Evolutionary conservation across 2,329 filamentous ascomycete species (phyloP).

Genomic region (Knufia fluminis): DNA sequence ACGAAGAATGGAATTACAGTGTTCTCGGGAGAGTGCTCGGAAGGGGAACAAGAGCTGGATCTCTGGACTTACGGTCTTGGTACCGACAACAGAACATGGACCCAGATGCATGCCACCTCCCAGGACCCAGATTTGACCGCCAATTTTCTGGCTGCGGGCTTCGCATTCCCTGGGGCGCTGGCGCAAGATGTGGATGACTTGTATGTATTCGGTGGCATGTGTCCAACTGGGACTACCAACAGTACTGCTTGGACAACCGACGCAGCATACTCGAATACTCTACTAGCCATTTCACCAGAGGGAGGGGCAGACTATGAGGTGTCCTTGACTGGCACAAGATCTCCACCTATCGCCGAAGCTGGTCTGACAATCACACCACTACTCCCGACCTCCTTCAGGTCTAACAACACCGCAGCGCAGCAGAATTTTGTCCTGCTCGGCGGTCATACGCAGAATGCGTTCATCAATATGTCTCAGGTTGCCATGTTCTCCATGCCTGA

Average conservation of each 20-base stretch:
- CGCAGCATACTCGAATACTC: conserved; percentile 70
- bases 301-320: conserved; percentile 27
- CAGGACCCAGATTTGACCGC: conserved; percentile 34
- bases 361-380: conserved; percentile 76
- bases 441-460: conserved; percentile 72
- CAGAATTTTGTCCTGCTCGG: conserved; percentile 73
- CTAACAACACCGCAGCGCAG: conserved; percentile 57
- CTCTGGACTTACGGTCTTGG: conserved; percentile 60
- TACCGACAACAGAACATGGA: conserved; percentile 48
- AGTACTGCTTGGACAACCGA: conserved; percentile 51
- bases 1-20: conserved; percentile 61
- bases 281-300: conserved; percentile 56
- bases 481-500: conserved; percentile 81
- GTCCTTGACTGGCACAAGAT: conserved; percentile 43
- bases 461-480: conserved; percentile 89
- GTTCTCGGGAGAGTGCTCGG: conserved; percentile 63
- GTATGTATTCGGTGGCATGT: conserved; percentile 89
- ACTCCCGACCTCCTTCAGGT: conserved; percentile 59
- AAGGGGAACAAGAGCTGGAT: conserved; percentile 40
- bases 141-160: conserved; percentile 50
- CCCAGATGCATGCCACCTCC: conserved; percentile 31
- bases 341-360: conserved; percentile 68
- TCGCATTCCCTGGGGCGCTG: conserved; percentile 56
- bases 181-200: conserved; percentile 38
- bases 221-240: conserved; percentile 40